Conservation (phyloP, 208 protist genomes). For the Phytomonas sp. region DNA sequence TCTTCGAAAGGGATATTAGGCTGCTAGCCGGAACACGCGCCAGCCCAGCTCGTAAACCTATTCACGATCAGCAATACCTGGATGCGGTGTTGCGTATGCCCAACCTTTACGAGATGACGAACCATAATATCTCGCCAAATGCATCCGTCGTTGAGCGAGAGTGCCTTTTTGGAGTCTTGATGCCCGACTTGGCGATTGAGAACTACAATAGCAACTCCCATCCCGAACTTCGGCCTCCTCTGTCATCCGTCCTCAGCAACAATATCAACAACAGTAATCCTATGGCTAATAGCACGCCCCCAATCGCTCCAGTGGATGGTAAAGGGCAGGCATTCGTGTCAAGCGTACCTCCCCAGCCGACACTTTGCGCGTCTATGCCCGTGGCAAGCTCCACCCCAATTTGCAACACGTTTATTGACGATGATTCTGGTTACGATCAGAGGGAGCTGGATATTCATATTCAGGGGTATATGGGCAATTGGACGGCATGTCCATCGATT, state of each 20-base stretch:
- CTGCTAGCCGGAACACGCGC: constrained; percentile 39
- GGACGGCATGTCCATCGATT: neutral
- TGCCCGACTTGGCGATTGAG: neutral
- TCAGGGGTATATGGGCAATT: neutral
- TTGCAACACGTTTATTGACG: neutral
- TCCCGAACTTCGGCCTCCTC: neutral
- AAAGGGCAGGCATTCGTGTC: neutral
- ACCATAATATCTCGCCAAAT: neutral
- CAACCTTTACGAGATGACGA: constrained; percentile 2
- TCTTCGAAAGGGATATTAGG: constrained; percentile 27
- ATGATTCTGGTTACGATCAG: neutral
- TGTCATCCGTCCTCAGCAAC: neutral
- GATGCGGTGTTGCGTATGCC: constrained; percentile 35
- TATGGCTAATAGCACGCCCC: neutral
- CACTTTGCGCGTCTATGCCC: neutral
- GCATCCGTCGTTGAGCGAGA: constrained; percentile 18
- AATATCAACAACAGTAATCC: constrained; percentile 5
- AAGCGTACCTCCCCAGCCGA: neutral
- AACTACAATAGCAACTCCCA: neutral
- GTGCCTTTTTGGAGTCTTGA: constrained; percentile 8
- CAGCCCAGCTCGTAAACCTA: constrained; percentile 63
- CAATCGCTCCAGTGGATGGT: neutral
- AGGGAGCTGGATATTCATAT: neutral
- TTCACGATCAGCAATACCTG: constrained; percentile 56
- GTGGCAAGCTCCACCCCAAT: neutral